These are phyloP conservation scores for Macrophomina tecta DNA, from an alignment of 2,329 filamentous ascomycete genomes.

Conservation along the genomic window DNA sequence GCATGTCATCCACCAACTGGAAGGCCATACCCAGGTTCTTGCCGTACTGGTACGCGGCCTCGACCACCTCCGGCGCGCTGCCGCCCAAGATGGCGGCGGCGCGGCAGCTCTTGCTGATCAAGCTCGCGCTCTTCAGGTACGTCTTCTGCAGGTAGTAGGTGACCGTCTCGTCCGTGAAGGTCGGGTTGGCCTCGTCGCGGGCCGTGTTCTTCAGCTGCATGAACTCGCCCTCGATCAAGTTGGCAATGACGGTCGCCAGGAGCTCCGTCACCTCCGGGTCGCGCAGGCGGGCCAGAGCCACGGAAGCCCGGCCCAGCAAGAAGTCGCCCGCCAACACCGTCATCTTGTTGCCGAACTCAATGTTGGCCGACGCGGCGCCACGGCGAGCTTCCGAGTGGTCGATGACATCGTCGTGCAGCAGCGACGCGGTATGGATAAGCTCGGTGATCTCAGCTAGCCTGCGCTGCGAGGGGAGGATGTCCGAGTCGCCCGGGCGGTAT, in stretches of 20 bases:
- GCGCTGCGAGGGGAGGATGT: slow-evolving; percentile 90
- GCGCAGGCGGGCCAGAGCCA: slow-evolving; percentile 85
- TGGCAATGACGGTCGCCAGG: slow-evolving; percentile 93
- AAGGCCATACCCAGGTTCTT: slow-evolving; percentile 94
- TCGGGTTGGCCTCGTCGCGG: slow-evolving; percentile 80
- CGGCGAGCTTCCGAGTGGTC: slow-evolving; percentile 88
- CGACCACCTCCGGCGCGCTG: slow-evolving; percentile 76
- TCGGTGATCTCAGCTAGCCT: slow-evolving; percentile 96
- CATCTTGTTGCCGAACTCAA: slow-evolving; percentile 99
- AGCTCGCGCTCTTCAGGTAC: slow-evolving; percentile 92
- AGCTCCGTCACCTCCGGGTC: slow-evolving; percentile 96
- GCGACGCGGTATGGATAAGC: slow-evolving; percentile 93
- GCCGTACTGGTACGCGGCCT: slow-evolving; percentile 90
- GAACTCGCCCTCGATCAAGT: slow-evolving; percentile 97
- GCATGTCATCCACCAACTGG: slow-evolving; percentile 96
- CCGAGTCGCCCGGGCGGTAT: slow-evolving; percentile 56
- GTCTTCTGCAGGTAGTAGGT: slow-evolving; percentile 97
- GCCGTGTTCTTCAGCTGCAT: slow-evolving; percentile 99
- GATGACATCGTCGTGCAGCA: slow-evolving; percentile 98
- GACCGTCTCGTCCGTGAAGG: slow-evolving; percentile 87
- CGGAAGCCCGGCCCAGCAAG: slow-evolving; percentile 87
- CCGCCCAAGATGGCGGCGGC: slow-evolving; percentile 86
- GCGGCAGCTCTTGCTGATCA: slow-evolving; percentile 96
- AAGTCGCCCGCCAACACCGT: slow-evolving; percentile 98
- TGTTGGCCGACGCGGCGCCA: slow-evolving; percentile 84